Percentiles rank a stretch among this genome's conserved stretches.
phyloP scores from a whole-genome alignment of 1,284 basidiomycete genomes.

The Thecaphora frezii region DNA sequence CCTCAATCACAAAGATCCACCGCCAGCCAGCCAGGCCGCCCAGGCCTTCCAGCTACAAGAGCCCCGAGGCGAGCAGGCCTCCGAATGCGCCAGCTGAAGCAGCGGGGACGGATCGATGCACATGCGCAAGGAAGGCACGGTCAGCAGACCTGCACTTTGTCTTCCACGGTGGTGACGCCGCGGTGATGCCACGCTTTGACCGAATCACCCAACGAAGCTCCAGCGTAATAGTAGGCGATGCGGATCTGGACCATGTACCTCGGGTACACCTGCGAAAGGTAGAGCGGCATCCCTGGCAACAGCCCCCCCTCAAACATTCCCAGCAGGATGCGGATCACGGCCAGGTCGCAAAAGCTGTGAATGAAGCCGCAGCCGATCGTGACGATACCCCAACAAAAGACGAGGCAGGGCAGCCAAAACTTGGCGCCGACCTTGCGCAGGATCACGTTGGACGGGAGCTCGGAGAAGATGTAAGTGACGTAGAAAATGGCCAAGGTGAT shows the following conservation, averaged over 20 bases:
- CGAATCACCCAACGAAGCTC: slow-evolving; percentile 44
- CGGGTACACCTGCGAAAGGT: slow-evolving; percentile 30
- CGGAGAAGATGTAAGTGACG: slow-evolving; percentile 32
- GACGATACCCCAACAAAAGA: slow-evolving; percentile 67
- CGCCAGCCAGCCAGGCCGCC: slow-evolving; percentile 60
- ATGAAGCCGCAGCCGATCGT: slow-evolving; percentile 67
- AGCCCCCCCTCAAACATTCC: slow-evolving; percentile 35
- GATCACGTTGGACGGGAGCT: slow-evolving; percentile 57
- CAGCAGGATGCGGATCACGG: slow-evolving; percentile 65
- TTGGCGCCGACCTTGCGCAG: slow-evolving; percentile 52
- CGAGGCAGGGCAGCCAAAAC: slow-evolving; percentile 64
- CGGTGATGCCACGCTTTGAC: too few relatives aligned
- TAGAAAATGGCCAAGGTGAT: slow-evolving; percentile 38
- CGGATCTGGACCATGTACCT: slow-evolving; percentile 27
- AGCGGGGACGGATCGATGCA: too few relatives aligned
- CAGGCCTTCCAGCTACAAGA: slow-evolving; percentile 67
- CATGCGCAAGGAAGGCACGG: too few relatives aligned
- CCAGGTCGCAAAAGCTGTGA: slow-evolving; percentile 65
- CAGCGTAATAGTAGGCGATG: slow-evolving; percentile 29
- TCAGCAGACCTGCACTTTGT: too few relatives aligned
- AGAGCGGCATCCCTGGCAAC: slow-evolving; percentile 11
- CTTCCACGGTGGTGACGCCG: not conserved
- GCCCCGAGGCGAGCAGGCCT: slow-evolving; percentile 63
- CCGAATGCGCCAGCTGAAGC: slow-evolving; percentile 42
- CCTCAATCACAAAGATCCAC: slow-evolving; percentile 70